phyloP scores from a whole-genome alignment of 73 alveolate species.

The Paramecium octaurelia region DNA sequence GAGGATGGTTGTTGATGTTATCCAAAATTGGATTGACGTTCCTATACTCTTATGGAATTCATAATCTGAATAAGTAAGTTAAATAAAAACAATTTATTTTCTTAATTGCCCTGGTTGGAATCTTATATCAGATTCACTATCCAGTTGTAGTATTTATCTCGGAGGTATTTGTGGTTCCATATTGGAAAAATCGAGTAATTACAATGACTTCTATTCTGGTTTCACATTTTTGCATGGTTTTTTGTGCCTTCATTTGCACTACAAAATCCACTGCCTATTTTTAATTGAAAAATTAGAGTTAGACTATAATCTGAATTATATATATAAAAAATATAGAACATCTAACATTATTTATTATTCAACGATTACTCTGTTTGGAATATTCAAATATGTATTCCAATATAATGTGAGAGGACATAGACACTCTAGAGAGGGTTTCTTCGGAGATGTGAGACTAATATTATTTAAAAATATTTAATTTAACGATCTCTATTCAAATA shows the following conservation, averaged over 20 bases:
- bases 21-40: background rate
- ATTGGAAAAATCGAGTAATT: conserved; percentile 36
- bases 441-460: background rate
- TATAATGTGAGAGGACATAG: background rate
- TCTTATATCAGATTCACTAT: background rate
- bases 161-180: background rate
- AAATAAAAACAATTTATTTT: background rate
- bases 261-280: background rate
- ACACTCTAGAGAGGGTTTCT: background rate
- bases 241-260: background rate
- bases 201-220: conserved; percentile 14
- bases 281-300: conserved; percentile 31
- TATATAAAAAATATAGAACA: background rate
- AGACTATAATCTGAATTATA: conserved; percentile 17
- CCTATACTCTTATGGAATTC: background rate
- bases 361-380: background rate
- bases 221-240: conserved; percentile 1
- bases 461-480: background rate
- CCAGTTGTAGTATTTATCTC: conserved; percentile 31
- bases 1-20: background rate
- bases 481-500: background rate
- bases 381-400: background rate
- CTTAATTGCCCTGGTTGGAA: background rate
- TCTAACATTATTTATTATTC: background rate
- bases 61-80: background rate